A percentile compares a stretch with the other conserved stretches of the same genome.
phyloP scores from a whole-genome alignment of 768 basidiomycete species.

The Guyanaporus albipodus region DNA sequence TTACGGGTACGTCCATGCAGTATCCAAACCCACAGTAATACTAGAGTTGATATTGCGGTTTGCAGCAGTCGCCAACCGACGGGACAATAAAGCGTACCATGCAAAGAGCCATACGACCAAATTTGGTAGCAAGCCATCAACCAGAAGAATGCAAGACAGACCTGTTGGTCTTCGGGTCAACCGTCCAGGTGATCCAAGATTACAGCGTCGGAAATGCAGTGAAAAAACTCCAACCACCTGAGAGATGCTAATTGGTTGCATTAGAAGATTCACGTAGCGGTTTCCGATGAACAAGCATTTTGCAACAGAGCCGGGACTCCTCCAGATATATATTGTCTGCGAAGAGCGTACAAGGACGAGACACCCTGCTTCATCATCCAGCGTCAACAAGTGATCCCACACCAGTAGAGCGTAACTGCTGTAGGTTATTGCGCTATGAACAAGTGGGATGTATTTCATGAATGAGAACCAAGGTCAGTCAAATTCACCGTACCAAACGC shows the following conservation, averaged over 20 bases:
- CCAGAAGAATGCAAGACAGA: not conserved
- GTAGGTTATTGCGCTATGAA: not conserved
- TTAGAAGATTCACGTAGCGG: constrained; percentile 2
- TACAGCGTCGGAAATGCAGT: not conserved
- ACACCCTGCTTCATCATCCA: constrained; percentile 3
- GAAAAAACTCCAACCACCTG: not conserved
- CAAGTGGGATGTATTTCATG: not conserved
- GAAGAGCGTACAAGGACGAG: not conserved
- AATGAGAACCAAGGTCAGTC: not conserved
- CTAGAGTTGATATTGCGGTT: not conserved
- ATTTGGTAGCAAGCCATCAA: not conserved
- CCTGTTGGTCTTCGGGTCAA: not conserved
- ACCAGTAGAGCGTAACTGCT: constrained; percentile 1
- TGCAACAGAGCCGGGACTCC: not conserved
- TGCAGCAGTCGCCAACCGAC: not conserved
- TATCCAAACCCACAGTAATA: constrained; percentile 3
- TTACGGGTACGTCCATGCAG: not conserved
- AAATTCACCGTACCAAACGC: not conserved
- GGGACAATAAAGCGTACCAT: not conserved
- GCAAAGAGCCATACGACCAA: constrained; percentile 1
- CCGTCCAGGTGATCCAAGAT: not conserved
- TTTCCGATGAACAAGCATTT: constrained; percentile 3
- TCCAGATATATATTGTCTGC: not conserved
- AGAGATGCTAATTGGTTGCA: not conserved
- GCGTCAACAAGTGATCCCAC: constrained; percentile 6